These are phyloP conservation scores for Saturnispora quitensis DNA, from an alignment of 805 yeast genomes.

Conservation along the genomic window DNA sequence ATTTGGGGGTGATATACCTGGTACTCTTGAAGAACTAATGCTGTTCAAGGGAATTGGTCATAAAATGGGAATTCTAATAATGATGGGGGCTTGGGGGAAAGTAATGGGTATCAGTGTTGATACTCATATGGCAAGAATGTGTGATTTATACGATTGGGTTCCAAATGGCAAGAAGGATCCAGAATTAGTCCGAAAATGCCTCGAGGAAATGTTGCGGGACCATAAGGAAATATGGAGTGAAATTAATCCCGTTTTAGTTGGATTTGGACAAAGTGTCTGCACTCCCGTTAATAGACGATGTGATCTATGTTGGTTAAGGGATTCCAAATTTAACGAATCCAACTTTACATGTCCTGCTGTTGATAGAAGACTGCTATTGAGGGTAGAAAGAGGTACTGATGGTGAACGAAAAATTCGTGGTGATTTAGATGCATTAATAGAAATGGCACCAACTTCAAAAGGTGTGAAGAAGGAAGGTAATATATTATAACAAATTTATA, in stretches of 20 bases:
- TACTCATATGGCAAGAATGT: constrained; percentile 76
- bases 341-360: constrained; percentile 41
- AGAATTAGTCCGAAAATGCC: constrained; percentile 57
- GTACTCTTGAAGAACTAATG: constrained; percentile 52
- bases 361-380: constrained; percentile 36
- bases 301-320: constrained; percentile 54
- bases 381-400: constrained; percentile 21
- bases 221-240: constrained; percentile 61
- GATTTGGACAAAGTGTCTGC: constrained; percentile 89
- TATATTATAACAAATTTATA: background rate
- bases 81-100: constrained; percentile 76
- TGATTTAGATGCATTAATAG: constrained; percentile 30
- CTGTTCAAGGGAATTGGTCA: constrained; percentile 91
- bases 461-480: background rate
- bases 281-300: constrained; percentile 62
- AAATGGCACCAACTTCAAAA: constrained; percentile 19
- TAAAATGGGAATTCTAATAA: constrained; percentile 78
- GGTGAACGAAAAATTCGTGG: constrained; percentile 30
- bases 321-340: constrained; percentile 16
- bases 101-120: constrained; percentile 89
- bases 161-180: constrained; percentile 46
- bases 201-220: constrained; percentile 67
- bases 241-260: constrained; percentile 79
- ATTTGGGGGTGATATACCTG: constrained; percentile 64
- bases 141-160: constrained; percentile 78